Conservation (phyloP, 164 flowering plant genomes). For the Vitis rupestris region DNA sequence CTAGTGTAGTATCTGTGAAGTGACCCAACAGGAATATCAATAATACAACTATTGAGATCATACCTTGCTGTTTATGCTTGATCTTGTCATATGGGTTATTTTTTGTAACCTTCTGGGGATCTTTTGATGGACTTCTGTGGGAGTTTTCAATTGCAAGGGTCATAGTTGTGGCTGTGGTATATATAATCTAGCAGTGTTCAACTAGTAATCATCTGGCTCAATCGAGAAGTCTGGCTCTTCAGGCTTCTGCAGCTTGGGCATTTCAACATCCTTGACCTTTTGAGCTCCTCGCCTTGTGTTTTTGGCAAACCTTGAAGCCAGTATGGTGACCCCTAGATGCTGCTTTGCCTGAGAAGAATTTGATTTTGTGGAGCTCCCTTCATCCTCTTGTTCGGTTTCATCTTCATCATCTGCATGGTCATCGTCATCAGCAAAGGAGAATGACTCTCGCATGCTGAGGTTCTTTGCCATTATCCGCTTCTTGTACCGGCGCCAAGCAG, state of each 20-base stretch:
- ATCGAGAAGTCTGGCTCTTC: conserved; percentile 65
- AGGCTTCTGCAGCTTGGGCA: conserved; percentile 57
- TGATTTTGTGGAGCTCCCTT: not conserved
- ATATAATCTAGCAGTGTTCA: not conserved
- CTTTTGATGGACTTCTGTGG: not conserved
- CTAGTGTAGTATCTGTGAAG: too few species aligned
- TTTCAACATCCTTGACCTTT: conserved; percentile 36
- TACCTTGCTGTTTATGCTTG: not conserved
- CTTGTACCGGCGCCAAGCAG: conserved; percentile 57
- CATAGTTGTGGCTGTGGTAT: not conserved
- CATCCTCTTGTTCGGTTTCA: conserved; percentile 23
- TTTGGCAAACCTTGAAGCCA: conserved; percentile 60
- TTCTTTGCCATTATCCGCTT: conserved; percentile 36
- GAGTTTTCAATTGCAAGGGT: not conserved
- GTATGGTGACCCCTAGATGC: conserved; percentile 40
- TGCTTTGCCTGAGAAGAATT: conserved; percentile 28
- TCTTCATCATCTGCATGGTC: conserved; percentile 13
- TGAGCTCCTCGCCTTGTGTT: conserved; percentile 53
- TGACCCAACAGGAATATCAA: too few species aligned
- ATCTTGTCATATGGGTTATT: not conserved
- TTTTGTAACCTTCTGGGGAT: not conserved
- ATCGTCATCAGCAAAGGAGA: conserved; percentile 9
- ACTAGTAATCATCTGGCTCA: conserved; percentile 40
- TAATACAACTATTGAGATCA: not conserved
- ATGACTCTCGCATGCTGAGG: conserved; percentile 45